A percentile compares a stretch with the other conserved stretches of the same genome.
phyloP scores from a whole-genome alignment of 2,329 filamentous ascomycete species.

The Trichoderma afroharzianum region DNA sequence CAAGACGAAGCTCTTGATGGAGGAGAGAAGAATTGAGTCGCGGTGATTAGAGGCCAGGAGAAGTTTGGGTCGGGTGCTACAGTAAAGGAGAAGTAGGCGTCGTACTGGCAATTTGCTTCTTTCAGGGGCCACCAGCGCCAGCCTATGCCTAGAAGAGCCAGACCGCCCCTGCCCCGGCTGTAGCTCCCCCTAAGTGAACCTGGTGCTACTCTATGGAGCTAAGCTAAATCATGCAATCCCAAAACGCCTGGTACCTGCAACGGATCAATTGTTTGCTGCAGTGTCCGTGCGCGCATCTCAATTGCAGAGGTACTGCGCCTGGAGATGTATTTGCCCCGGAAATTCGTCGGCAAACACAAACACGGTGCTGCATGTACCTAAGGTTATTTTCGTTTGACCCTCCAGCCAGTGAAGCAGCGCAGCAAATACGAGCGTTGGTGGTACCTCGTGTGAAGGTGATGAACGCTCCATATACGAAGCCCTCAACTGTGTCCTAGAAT shows the following conservation, averaged over 20 bases:
- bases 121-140: constrained; percentile 16
- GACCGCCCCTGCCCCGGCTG: constrained; percentile 19
- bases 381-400: neutral
- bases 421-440: neutral
- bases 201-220: neutral
- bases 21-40: constrained; percentile 15
- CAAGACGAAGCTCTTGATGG: constrained; percentile 16
- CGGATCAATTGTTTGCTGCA: neutral
- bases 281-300: neutral
- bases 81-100: constrained; percentile 16
- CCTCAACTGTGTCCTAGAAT: neutral
- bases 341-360: neutral
- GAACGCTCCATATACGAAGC: neutral
- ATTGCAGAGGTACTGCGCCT: neutral
- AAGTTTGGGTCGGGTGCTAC: constrained; percentile 13
- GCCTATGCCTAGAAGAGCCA: constrained; percentile 12
- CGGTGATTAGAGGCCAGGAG: constrained; percentile 17
- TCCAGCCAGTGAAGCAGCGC: neutral
- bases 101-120: constrained; percentile 15
- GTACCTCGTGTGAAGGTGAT: neutral
- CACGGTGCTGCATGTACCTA: neutral
- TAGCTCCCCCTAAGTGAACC: constrained; percentile 10
- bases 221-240: neutral
- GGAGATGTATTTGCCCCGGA: neutral
- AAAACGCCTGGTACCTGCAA: neutral